Conservation (phyloP, 2,329 filamentous ascomycete genomes). For the Colletotrichum salicis region DNA sequence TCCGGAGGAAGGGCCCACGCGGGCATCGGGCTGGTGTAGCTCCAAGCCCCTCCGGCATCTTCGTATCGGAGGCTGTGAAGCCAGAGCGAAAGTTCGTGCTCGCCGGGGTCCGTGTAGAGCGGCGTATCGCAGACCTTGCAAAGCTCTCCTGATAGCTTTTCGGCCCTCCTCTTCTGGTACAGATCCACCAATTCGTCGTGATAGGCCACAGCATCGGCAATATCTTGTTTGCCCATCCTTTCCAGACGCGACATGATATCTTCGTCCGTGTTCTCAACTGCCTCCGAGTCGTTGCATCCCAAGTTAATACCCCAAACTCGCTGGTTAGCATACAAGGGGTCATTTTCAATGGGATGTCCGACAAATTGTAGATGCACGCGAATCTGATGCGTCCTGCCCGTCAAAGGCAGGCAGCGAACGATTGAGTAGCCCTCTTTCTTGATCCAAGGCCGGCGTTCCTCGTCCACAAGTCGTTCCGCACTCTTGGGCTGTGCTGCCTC, state of each 20-base stretch:
- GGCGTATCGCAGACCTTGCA: conserved; percentile 87
- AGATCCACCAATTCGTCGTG: conserved; percentile 92
- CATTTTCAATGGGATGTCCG: conserved; percentile 94
- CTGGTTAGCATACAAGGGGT: conserved; percentile 96
- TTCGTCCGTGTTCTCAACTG: conserved; percentile 79
- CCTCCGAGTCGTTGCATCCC: conserved; percentile 74
- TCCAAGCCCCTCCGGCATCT: conserved; percentile 84
- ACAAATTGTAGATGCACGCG: conserved; percentile 94
- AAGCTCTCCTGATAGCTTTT: conserved; percentile 88
- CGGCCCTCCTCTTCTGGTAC: conserved; percentile 90
- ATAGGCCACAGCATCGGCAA: conserved; percentile 90
- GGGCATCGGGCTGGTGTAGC: conserved; percentile 86
- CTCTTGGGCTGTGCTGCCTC: conserved; percentile 39
- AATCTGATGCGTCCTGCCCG: conserved; percentile 93
- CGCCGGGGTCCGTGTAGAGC: conserved; percentile 90
- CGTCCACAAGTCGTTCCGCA: conserved; percentile 37
- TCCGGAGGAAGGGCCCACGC: conserved; percentile 86
- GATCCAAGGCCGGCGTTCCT: conserved; percentile 52
- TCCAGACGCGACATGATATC: conserved; percentile 88
- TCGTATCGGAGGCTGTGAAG: conserved; percentile 92
- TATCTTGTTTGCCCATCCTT: conserved; percentile 93
- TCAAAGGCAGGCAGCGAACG: conserved; percentile 92
- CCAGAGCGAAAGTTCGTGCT: conserved; percentile 92
- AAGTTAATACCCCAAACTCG: conserved; percentile 88
- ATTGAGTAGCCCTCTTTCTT: conserved; percentile 88